Conservation (phyloP, 306 rosid species). For the Trifolium repens region DNA sequence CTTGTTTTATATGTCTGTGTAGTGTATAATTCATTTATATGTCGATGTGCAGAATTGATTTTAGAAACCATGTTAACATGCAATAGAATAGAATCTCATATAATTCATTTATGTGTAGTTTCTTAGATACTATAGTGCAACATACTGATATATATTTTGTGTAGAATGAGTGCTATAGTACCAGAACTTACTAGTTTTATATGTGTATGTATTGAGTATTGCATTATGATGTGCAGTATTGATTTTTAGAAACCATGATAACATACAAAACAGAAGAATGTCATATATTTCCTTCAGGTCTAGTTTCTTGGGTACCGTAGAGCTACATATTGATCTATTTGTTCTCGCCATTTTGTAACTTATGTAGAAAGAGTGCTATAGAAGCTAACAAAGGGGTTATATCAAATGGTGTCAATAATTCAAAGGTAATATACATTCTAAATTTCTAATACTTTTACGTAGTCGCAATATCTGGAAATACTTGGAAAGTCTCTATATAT, state of each 20-base stretch:
- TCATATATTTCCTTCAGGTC: slow-evolving; percentile 19
- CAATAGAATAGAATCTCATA: background rate
- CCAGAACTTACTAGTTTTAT: too few relatives aligned
- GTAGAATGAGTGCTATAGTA: slow-evolving; percentile 47
- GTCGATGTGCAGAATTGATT: background rate
- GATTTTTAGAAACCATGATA: slow-evolving; percentile 24
- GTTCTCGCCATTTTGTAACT: slow-evolving; percentile 29
- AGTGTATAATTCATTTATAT: background rate
- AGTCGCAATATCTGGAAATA: slow-evolving; percentile 7
- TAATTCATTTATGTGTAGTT: slow-evolving; percentile 16
- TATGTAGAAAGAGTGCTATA: slow-evolving; percentile 47
- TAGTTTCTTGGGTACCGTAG: background rate
- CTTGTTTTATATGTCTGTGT: background rate
- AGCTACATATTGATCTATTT: slow-evolving; percentile 9
- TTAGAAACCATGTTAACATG: slow-evolving; percentile 4
- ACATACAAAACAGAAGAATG: background rate
- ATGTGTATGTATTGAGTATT: background rate
- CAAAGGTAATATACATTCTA: slow-evolving; percentile 55
- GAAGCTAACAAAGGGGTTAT: slow-evolving; percentile 48
- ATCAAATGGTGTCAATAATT: slow-evolving; percentile 35
- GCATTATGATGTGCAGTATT: background rate
- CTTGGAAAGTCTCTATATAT: slow-evolving; percentile 8
- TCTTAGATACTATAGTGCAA: background rate
- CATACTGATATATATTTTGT: slow-evolving; percentile 10
- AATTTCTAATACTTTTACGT: slow-evolving; percentile 30